Evolutionary conservation across 768 basidiomycete species (phyloP).

Genomic region (Rhodotorula taiwanensis): DNA sequence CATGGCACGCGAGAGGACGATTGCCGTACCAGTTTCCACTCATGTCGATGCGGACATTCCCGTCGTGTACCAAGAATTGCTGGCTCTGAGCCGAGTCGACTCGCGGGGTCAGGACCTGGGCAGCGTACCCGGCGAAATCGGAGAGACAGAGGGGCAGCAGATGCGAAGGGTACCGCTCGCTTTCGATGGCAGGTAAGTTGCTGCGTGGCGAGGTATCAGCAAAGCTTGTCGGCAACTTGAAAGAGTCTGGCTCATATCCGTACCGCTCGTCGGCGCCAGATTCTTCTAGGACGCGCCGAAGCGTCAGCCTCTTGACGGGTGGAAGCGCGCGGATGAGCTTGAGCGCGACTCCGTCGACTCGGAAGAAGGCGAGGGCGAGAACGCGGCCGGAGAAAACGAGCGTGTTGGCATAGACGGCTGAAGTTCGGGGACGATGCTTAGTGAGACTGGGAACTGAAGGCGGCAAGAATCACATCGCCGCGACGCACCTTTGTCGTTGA

Average conservation of each 20-base stretch:
- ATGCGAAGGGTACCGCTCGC: constrained; percentile 42
- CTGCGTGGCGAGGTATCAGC: too few species aligned
- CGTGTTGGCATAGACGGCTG: constrained; percentile 49
- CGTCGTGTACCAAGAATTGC: constrained; percentile 44
- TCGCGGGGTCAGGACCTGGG: constrained; percentile 3
- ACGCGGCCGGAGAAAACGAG: constrained; percentile 48
- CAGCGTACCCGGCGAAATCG: constrained; percentile 41
- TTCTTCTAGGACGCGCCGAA: constrained; percentile 45
- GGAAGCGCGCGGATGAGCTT: constrained; percentile 48
- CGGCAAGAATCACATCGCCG: background rate
- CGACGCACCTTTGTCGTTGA: constrained; percentile 46
- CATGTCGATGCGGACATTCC: constrained; percentile 34
- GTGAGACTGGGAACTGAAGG: too few species aligned
- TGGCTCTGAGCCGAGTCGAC: constrained; percentile 35
- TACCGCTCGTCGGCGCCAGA: constrained; percentile 29
- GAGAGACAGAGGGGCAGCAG: constrained; percentile 43
- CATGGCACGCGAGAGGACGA: background rate
- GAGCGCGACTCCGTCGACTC: constrained; percentile 48
- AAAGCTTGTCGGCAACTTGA: background rate
- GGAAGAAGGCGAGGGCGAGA: constrained; percentile 50
- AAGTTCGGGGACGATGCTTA: too few species aligned
- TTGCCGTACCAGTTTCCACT: constrained; percentile 39
- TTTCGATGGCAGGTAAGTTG: constrained; percentile 16
- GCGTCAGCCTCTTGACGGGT: constrained; percentile 43
- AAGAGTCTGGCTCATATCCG: background rate